phyloP scores from a whole-genome alignment of 1,284 basidiomycete genomes.

The Ganoderma sinense region DNA sequence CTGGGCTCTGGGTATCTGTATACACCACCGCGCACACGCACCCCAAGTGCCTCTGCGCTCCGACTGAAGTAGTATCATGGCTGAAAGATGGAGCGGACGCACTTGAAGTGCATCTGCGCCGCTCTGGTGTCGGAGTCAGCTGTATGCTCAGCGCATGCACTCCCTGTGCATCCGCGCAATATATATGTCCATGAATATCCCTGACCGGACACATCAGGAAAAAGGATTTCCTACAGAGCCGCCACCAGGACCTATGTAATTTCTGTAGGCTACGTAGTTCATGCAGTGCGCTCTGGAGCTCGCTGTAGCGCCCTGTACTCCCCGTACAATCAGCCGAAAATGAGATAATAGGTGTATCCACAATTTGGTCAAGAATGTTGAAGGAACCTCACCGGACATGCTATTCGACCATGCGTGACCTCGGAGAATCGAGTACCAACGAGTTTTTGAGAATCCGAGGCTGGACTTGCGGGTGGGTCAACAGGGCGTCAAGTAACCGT shows the following conservation, averaged over 20 bases:
- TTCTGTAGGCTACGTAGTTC: neutral
- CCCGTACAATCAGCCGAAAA: neutral
- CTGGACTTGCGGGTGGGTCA: no score
- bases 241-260: neutral
- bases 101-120: no score
- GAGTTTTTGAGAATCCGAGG: neutral
- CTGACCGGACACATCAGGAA: neutral
- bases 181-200: no score
- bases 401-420: neutral
- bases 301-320: neutral
- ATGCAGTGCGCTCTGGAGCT: neutral
- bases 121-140: no score
- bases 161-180: no score
- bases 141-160: no score
- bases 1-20: no score
- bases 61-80: no score
- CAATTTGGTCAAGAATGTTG: neutral
- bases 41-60: no score
- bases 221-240: neutral
- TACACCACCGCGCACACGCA: no score
- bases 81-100: no score
- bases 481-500: neutral
- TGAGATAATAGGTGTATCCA: neutral
- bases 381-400: neutral
- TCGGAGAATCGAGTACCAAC: neutral